Percentiles rank a stretch among this genome's conserved stretches.
These are phyloP conservation scores for Trichoderma pleuroti DNA, from an alignment of 2,329 filamentous ascomycete genomes.

Conservation along the genomic window DNA sequence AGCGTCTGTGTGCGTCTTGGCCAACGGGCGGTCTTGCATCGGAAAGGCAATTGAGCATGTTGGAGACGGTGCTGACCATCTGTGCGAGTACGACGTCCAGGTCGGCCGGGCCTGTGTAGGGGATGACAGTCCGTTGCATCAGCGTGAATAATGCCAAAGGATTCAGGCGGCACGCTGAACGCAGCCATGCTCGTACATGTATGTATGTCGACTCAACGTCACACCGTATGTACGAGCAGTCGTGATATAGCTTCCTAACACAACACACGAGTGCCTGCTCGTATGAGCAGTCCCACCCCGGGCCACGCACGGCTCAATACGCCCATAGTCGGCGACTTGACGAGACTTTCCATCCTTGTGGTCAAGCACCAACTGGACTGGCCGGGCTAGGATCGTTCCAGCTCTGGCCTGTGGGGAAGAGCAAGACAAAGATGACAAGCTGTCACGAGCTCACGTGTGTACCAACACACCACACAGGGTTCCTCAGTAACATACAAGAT, in stretches of 20 bases:
- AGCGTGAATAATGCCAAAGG: not conserved
- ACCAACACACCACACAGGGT: not conserved
- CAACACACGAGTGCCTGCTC: not conserved
- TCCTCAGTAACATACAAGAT: not conserved
- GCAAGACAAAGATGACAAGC: not conserved
- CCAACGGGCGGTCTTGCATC: constrained; percentile 4
- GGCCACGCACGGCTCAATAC: not conserved
- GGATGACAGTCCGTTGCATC: not conserved
- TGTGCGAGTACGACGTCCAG: not conserved
- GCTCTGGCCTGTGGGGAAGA: not conserved
- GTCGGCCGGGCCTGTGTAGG: not conserved
- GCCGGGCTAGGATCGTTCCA: not conserved
- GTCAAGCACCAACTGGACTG: not conserved
- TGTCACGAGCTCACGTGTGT: not conserved
- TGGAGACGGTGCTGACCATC: not conserved
- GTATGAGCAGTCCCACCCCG: not conserved
- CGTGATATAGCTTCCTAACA: not conserved
- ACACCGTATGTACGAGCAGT: not conserved
- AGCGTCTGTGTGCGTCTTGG: constrained; percentile 1
- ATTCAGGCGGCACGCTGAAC: constrained; percentile 2
- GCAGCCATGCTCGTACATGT: not conserved
- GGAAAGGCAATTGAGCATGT: not conserved
- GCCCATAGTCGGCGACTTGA: not conserved
- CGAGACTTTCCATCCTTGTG: not conserved
- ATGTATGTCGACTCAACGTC: not conserved